Evolutionary conservation across 805 yeast genomes (phyloP), one percentile per base, ranked within the genome.

Genomic region (Nakazawaea ishiwadae): DNA sequence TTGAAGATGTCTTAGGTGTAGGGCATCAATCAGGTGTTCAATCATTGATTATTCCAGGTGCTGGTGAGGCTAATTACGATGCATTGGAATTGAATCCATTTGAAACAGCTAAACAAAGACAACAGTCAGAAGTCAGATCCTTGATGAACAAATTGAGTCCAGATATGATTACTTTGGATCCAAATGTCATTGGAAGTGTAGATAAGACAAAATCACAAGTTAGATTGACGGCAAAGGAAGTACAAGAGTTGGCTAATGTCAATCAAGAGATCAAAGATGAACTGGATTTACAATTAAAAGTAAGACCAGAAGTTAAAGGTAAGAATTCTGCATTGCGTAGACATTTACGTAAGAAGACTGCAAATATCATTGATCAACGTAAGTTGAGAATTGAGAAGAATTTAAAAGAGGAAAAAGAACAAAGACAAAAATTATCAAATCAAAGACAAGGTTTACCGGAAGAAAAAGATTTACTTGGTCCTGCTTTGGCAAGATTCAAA

Each of bases 1-100:
- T 82, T 62, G 99, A 93, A 67, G 99, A 93, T 84, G 68, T 91
- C n/a, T 69, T 93, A 18, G 96, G 96, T 19, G 76, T 84, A 9
- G 97, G 97, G 2, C 95, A 88, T 58, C 70, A 75, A 38, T 62
- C 65, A 1, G 96, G 96, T 34, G 71, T 89, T 31, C 75, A 82
- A n/a, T 81, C 93, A n/a, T 51, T 93, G 46, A 83, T 93, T 51
- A 73, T 93, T 44, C 99, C 99, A 31, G 99, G 99, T 19, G 71
- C 97, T 31, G 99, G 99, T 69, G 99, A 93, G 66, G 96, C 99
- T 47, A 93, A 93, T 65, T 89, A 77, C 60, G 99, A 93, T 68
- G 89, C 98, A 3, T 63, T 89, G 59, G 99, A 93, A 64, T 63
- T 80, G 54, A 93, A 93, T 61, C 99, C 99, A 48, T 93, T 73